These are phyloP conservation scores for Wickerhamiella parazyma DNA, from an alignment of 805 yeast species.

Conservation along the genomic window DNA sequence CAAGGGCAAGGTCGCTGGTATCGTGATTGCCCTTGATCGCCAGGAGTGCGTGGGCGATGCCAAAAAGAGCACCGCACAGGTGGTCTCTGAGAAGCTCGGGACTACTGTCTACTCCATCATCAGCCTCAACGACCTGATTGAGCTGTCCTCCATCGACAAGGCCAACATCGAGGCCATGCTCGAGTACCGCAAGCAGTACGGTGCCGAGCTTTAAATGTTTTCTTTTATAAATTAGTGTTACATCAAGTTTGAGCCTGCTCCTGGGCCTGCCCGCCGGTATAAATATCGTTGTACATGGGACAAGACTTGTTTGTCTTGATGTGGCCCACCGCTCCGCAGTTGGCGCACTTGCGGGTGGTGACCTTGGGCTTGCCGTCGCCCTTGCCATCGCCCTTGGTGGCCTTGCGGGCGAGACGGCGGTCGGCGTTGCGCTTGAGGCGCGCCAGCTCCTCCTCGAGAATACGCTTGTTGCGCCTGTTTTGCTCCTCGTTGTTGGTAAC, in stretches of 20 bases:
- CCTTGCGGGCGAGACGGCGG: constrained; percentile 44
- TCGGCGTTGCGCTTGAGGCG: constrained; percentile 66
- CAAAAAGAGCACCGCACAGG: constrained; percentile 65
- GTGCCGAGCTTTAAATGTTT: constrained; percentile 12
- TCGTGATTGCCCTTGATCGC: constrained; percentile 86
- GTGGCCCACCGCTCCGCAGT: constrained; percentile 93
- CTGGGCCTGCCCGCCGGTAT: constrained; percentile 17
- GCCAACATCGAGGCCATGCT: constrained; percentile 21
- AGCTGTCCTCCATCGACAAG: constrained; percentile 26
- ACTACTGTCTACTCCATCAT: constrained; percentile 82
- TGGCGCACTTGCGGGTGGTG: constrained; percentile 73
- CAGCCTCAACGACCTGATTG: constrained; percentile 57
- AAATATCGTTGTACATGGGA: constrained; percentile 60
- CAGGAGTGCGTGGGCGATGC: constrained; percentile 70
- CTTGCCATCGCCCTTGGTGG: constrained; percentile 39
- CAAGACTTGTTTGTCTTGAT: constrained; percentile 84
- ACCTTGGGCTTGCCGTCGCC: constrained; percentile 57
- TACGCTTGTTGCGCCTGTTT: constrained; percentile 60
- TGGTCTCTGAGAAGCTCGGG: constrained; percentile 53
- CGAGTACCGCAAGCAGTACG: constrained; percentile 23
- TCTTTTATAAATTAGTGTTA: not conserved
- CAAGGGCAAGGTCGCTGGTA: constrained; percentile 65
- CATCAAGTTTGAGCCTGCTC: not conserved
- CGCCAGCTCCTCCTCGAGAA: constrained; percentile 71
- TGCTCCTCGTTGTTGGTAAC: constrained; percentile 77